Evolutionary conservation across 2,329 filamentous ascomycete species (phyloP).

Genomic region (Monosporascus sp.): DNA sequence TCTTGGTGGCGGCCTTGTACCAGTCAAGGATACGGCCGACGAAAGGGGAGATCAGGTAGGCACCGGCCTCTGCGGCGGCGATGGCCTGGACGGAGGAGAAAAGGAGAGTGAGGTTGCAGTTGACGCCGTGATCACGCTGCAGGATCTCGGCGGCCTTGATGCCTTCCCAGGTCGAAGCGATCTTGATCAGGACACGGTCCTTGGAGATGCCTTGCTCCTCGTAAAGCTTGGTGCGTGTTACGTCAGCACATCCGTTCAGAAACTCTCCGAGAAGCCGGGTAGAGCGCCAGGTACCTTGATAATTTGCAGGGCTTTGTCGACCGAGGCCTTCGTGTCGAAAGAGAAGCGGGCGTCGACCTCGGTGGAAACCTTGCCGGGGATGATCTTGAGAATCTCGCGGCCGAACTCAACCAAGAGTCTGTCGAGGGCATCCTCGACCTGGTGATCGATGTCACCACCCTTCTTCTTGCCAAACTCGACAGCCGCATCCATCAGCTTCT

Average conservation of each 20-base stretch:
- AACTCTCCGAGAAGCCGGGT: too few species aligned
- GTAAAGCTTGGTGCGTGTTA: slow-evolving; percentile 65
- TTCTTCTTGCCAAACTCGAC: slow-evolving; percentile 79
- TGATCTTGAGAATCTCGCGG: slow-evolving; percentile 93
- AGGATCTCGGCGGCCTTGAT: slow-evolving; percentile 98
- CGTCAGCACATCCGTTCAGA: slow-evolving; percentile 5
- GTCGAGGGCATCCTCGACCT: slow-evolving; percentile 90
- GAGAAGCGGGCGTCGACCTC: slow-evolving; percentile 96
- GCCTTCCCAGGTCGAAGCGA: slow-evolving; percentile 98
- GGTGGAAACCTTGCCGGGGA: slow-evolving; percentile 97
- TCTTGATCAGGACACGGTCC: slow-evolving; percentile 96
- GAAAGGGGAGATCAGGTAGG: slow-evolving; percentile 98
- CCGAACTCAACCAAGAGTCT: slow-evolving; percentile 95
- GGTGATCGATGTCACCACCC: slow-evolving; percentile 63
- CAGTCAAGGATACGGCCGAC: slow-evolving; percentile 99
- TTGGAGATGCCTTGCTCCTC: slow-evolving; percentile 85
- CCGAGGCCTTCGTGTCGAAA: slow-evolving; percentile 87
- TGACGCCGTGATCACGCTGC: slow-evolving; percentile 91
- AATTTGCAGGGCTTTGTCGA: slow-evolving; percentile 94
- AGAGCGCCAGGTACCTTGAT: slow-evolving; percentile 61
- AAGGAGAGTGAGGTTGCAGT: slow-evolving; percentile 98
- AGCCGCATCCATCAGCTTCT: slow-evolving; percentile 81
- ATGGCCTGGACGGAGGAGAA: slow-evolving; percentile 95
- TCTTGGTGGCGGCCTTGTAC: slow-evolving; percentile 96
- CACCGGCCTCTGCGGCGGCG: slow-evolving; percentile 87